A percentile compares a stretch with the other conserved stretches of the same genome.
phyloP scores from a whole-genome alignment of 768 basidiomycete species.

The Lactifluus hygrophoroides region DNA sequence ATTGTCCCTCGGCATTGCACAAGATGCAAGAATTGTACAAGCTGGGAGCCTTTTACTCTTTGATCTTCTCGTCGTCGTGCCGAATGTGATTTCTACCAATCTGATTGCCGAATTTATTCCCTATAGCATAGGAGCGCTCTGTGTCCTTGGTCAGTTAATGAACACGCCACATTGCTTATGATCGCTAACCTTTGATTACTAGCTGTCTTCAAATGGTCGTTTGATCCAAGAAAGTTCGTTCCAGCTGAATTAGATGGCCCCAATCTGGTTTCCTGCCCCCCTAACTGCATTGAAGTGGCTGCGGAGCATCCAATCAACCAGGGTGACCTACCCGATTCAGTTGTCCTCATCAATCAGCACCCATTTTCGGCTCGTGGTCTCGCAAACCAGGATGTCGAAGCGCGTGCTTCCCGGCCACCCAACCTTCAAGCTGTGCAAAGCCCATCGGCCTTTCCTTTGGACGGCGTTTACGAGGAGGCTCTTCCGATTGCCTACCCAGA shows the following conservation, averaged over 20 bases:
- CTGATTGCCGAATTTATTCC: constrained; percentile 35
- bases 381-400: not conserved
- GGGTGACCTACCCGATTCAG: not conserved
- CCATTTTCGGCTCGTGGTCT: not conserved
- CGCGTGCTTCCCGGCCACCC: not conserved
- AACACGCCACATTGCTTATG: not conserved
- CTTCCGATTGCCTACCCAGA: not conserved
- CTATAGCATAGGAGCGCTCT: constrained; percentile 33
- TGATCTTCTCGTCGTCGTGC: constrained; percentile 35
- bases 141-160: constrained; percentile 33
- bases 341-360: not conserved
- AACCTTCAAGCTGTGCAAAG: not conserved
- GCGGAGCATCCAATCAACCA: not conserved
- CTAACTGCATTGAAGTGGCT: not conserved
- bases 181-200: not conserved
- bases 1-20: constrained; percentile 18
- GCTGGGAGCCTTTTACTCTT: constrained; percentile 35
- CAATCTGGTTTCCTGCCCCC: not conserved
- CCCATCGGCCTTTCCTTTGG: not conserved
- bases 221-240: not conserved
- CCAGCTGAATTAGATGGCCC: not conserved
- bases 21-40: constrained; percentile 28
- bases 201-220: constrained; percentile 20
- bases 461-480: not conserved
- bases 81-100: constrained; percentile 29